Evolutionary conservation across 2,329 filamentous ascomycete species (phyloP), one percentile per base, ranked within the genome.

Genomic region (Aspergillus brasiliensis): DNA sequence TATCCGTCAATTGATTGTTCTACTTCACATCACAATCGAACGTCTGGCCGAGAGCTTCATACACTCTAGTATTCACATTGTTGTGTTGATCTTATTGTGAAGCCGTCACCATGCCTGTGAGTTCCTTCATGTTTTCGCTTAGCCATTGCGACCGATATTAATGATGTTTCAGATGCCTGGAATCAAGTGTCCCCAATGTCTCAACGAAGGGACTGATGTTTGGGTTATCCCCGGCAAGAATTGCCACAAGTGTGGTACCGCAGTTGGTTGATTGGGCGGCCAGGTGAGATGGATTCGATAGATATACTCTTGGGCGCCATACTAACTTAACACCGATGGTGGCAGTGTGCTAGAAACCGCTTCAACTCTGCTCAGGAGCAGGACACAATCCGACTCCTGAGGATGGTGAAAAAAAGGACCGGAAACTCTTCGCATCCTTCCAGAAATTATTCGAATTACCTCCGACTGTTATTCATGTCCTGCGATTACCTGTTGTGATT

Each of bases 151-250:
- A 55, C 40, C 17, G 6, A 11, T 46, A 11, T 34, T 46, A 37
- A 51, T 53, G 48, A 58, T 47, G 38, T 28, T 19, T 47, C 61
- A 80, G 77, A 79, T 80, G 78, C 76, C 77, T n/a, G 78, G 78
- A 61, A 73, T 78, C 19, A 71, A 73, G 28, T 80, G 78, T 59
- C 77, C 77, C 28, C 75, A 63, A 17, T 80, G 78, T 13, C 58
- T 58, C 66, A 52, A 61, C 60, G 2, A 57, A 71, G 6, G 76
- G 77, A 23, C 66, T 74, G 55, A 77, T 78, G 64, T 69, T 72
- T 80, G 78, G 78, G 78, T 80, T 3, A 80, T 80, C 57, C 78
- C 78, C 5, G 78, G 78, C n/a, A 80, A 79, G 60, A 71, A 75
- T 62, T 80, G 78, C 60, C 78, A 79, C 63, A 66, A 75, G 42